Conservation (phyloP, 2,329 filamentous ascomycete genomes). For the Lithohypha guttulata region DNA sequence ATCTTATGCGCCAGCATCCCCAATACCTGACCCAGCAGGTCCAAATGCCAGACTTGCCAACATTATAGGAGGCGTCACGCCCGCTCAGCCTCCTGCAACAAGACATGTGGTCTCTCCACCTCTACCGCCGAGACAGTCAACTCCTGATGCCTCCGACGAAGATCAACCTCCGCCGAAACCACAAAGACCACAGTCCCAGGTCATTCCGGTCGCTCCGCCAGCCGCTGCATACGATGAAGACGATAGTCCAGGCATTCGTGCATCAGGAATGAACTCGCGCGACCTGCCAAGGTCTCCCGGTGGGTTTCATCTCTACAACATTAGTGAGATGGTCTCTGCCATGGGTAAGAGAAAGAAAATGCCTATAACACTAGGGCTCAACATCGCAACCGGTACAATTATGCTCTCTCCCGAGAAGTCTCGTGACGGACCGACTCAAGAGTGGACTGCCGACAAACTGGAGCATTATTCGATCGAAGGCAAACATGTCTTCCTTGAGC, state of each 20-base stretch:
- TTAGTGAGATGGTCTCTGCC: conserved; percentile 93
- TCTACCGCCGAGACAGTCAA: conserved; percentile 44
- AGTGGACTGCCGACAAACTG: conserved; percentile 91
- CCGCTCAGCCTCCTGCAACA: conserved; percentile 24
- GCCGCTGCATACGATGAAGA: conserved; percentile 28
- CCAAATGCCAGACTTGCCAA: conserved; percentile 50
- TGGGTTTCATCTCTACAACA: conserved; percentile 89
- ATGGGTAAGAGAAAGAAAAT: conserved; percentile 98
- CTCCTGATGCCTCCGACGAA: conserved; percentile 58
- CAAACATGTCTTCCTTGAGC: conserved; percentile 92
- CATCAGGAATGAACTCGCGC: too few relatives aligned
- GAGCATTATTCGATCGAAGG: conserved; percentile 97
- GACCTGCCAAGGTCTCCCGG: conserved; percentile 48
- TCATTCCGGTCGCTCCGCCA: conserved; percentile 32
- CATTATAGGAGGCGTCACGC: conserved; percentile 30
- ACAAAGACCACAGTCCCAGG: conserved; percentile 48
- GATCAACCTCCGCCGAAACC: conserved; percentile 52
- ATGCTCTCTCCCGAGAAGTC: conserved; percentile 81
- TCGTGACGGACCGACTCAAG: conserved; percentile 71
- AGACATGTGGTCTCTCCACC: conserved; percentile 28
- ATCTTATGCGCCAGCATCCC: conserved; percentile 26
- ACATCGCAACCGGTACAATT: conserved; percentile 75
- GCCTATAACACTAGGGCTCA: conserved; percentile 93
- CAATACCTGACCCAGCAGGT: conserved; percentile 23
- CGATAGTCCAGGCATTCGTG: conserved; percentile 31